Evolutionary conservation across 108 stramenopile genomes (phyloP), one percentile per base, ranked within the genome.

Genomic region (Nitzschia sp.): DNA sequence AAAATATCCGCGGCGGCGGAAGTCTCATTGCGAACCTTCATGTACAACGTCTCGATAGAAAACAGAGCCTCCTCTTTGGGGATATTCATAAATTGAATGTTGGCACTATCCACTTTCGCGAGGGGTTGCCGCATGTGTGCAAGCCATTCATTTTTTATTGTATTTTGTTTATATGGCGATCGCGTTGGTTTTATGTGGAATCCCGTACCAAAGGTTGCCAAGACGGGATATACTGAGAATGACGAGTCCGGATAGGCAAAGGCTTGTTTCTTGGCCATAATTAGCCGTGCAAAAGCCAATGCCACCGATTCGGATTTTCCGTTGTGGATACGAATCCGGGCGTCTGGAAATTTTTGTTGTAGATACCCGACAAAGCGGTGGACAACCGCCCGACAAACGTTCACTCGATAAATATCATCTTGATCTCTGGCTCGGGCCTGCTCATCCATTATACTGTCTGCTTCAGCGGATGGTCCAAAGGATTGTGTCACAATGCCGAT

Each of bases 401-500:
- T 13, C 1, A 25, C 36, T 42, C 42, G 36, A 26, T 25, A 62
- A 2, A 42, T 19, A 46, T 62, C 61, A 25, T 62, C 61, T 62
- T 42, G 38, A 62, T 62, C 61, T 13, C 24, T 19, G 9, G 38
- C 6, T 9, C 38, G 38, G 13, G 38, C 38, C 13, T 42, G 38
- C 6, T 42, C 38, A 42, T 42, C 13, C 38, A 13, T 42, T 6
- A 6, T 42, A n/a, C n/a, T 42, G 38, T 13, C 13, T 6, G 9
- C 13, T 6, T 13, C 13, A 13, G 9, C 13, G 38, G 9, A 9
- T 6, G 9, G 9, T 2, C 64, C 68, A 35, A 79, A 79, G 24
- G 72, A 54, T 68, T 79, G 78, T 8, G 78, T 79, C 46, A 74
- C 26, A 53, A 79, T 79, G 19, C 78, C 78, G 46, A 79, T 79